phyloP scores from a whole-genome alignment of 2,329 filamentous ascomycete genomes.

The Ceratocystiopsis brevicomis region DNA sequence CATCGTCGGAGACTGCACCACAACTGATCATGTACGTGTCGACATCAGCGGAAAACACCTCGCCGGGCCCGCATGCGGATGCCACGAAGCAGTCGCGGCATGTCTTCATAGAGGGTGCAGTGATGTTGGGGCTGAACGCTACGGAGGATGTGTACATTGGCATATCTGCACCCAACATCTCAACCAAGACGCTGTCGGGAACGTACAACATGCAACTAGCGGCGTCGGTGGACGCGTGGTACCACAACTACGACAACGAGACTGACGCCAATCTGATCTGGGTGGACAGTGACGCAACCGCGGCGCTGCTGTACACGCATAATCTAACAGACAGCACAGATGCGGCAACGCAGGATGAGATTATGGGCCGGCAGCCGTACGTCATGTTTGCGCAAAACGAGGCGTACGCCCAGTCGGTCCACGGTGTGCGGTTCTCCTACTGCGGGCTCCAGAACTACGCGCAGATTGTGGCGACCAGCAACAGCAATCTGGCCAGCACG shows the following conservation, averaged over 20 bases:
- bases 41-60: slow-evolving; percentile 38
- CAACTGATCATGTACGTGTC: slow-evolving; percentile 70
- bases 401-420: slow-evolving; percentile 35
- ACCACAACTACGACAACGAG: slow-evolving; percentile 43
- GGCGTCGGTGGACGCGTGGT: slow-evolving; percentile 61
- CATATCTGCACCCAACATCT: slow-evolving; percentile 49
- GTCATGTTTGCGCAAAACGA: slow-evolving; percentile 55
- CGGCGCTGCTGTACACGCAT: slow-evolving; percentile 61
- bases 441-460: slow-evolving; percentile 58
- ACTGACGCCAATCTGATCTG: slow-evolving; percentile 44
- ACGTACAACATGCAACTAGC: slow-evolving; percentile 68
- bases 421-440: slow-evolving; percentile 59
- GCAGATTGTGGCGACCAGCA: slow-evolving; percentile 38
- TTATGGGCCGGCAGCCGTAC: slow-evolving; percentile 44
- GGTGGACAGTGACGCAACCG: slow-evolving; percentile 67
- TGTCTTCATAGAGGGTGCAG: slow-evolving; percentile 49
- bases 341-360: slow-evolving; percentile 28
- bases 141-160: slow-evolving; percentile 56
- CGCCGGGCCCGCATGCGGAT: slow-evolving; percentile 42
- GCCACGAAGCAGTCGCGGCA: slow-evolving; percentile 23
- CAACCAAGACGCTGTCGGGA: slow-evolving; percentile 36
- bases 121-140: slow-evolving; percentile 41
- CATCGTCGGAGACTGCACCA: slow-evolving; percentile 18
- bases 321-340: slow-evolving; percentile 43
- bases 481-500: slow-evolving; percentile 24